Base-by-base conservation (phyloP, 371 early-diverging fungal species). In the Conidiobolus incongruus region DNA sequence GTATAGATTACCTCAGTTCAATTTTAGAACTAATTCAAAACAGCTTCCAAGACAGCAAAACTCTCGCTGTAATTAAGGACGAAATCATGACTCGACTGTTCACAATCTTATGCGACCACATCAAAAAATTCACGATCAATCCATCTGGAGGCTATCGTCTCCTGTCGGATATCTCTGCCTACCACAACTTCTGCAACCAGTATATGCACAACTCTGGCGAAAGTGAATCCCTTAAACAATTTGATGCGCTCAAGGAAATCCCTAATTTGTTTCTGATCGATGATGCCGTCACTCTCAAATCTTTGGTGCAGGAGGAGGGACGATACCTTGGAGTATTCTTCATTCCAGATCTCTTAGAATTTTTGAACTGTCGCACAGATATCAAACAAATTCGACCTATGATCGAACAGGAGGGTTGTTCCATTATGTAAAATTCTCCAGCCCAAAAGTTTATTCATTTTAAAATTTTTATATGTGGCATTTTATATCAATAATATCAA, bases 251-350 rank as follows among this genome's bases (percentile, higher is more conserved):
- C 32, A 90, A 90, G 61, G 87, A 88, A 35, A 59, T 94, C 6
- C 88, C 86, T 19, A 88, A 91, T 50, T 62, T 92, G 33, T 94
- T 76, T 48, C 77, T 94, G 43, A 77, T 90, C 38, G 75, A 83
- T 7, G 75, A 85, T 4, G 60, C 63, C 8, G n/a, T n/a, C n/a
- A 86, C 87, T 56, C 62, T 94, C 52, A 66, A 78, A 41, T 74
- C 66, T 24, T 59, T 94, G 44, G 70, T 92, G 36, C 82, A 86
- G 51, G 92, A 91, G 54, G 57, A 75, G 46, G 69, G 66, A 23
- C 68, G 86, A 24, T 94, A 78, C 46, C 76, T 84, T 47, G 87
- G 85, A 5, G 64, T 79, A 8, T 63, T 92, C 54, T 67, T 82
- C 31, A 54, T 75, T 1, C 93, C 92, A 54, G 94, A 94, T 54